phyloP scores from a whole-genome alignment of 75 land plant genomes.

The Cunninghamia lanceolata region DNA sequence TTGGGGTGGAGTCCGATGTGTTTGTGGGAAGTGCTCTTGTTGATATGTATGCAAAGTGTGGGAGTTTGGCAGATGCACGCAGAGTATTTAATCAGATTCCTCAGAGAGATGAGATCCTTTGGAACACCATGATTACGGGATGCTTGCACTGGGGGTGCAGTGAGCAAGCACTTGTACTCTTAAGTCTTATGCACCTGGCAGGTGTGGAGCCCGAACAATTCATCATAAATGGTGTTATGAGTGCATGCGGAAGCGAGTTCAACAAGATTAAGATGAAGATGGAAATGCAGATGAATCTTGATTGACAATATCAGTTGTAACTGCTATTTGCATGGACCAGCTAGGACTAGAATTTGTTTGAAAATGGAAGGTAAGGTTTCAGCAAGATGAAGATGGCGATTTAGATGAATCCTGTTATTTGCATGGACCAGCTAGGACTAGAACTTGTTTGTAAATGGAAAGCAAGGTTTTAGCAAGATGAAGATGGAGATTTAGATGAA shows the following conservation, averaged over 20 bases:
- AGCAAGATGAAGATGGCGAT: too few relatives aligned
- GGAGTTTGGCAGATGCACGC: conserved; percentile 4
- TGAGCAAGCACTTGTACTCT: conserved; percentile 11
- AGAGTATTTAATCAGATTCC: not conserved
- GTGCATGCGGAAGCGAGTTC: not conserved
- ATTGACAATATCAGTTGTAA: not conserved
- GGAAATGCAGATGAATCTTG: not conserved
- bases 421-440: too few relatives aligned
- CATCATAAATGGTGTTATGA: not conserved
- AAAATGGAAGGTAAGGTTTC: too few relatives aligned
- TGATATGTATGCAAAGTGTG: conserved; percentile 20
- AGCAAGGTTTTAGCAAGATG: too few relatives aligned
- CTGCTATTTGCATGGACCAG: not conserved
- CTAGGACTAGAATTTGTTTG: too few relatives aligned
- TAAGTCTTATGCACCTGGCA: not conserved
- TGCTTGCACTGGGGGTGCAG: conserved; percentile 2
- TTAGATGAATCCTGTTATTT: too few relatives aligned
- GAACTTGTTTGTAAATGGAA: too few relatives aligned
- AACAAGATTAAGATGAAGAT: not conserved
- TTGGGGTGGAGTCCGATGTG: conserved; percentile 6
- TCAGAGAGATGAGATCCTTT: conserved; percentile 7
- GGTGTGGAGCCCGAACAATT: conserved; percentile 5
- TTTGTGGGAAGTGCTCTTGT: conserved; percentile 14
- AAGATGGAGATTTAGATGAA: too few relatives aligned
- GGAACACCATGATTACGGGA: conserved; percentile 19